A percentile compares a stretch with the other conserved stretches of the same genome.
Evolutionary conservation across 257 asterid species (phyloP).

Genomic region (Solanum sejunctum): DNA sequence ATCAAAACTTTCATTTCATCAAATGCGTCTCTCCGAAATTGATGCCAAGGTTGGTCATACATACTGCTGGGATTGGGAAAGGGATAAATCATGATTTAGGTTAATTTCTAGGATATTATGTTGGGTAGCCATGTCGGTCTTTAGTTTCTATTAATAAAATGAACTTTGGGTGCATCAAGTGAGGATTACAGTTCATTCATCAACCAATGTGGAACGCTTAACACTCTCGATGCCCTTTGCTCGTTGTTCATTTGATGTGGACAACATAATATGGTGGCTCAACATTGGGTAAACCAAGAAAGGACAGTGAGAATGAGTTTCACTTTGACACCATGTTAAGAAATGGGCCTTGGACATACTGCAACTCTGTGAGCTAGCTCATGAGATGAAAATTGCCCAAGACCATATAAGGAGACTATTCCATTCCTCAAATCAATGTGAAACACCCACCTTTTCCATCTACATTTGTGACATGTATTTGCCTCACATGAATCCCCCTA

Average conservation of each 20-base stretch:
- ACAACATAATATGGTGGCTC: not conserved
- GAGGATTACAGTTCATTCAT: not conserved
- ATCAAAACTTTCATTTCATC: slow-evolving; percentile 49
- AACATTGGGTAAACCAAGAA: not conserved
- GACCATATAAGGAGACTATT: not conserved
- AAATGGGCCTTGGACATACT: not conserved
- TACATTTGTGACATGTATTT: not conserved
- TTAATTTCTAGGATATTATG: not conserved
- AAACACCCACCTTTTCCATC: not conserved
- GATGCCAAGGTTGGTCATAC: slow-evolving; percentile 50
- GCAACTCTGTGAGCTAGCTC: not conserved
- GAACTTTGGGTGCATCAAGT: not conserved
- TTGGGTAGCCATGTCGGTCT: not conserved
- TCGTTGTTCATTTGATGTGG: not conserved
- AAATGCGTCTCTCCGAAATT: slow-evolving; percentile 46
- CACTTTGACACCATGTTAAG: not conserved
- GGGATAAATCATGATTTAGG: not conserved
- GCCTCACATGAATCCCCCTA: not conserved
- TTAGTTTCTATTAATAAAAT: not conserved
- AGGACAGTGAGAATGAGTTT: not conserved
- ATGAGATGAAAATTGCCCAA: not conserved
- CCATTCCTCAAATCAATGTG: not conserved
- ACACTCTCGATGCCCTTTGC: not conserved
- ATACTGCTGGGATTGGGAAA: not conserved
- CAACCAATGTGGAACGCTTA: not conserved